phyloP scores from a whole-genome alignment of 2,329 filamentous ascomycete species.

The Didymosphaeria variabile region DNA sequence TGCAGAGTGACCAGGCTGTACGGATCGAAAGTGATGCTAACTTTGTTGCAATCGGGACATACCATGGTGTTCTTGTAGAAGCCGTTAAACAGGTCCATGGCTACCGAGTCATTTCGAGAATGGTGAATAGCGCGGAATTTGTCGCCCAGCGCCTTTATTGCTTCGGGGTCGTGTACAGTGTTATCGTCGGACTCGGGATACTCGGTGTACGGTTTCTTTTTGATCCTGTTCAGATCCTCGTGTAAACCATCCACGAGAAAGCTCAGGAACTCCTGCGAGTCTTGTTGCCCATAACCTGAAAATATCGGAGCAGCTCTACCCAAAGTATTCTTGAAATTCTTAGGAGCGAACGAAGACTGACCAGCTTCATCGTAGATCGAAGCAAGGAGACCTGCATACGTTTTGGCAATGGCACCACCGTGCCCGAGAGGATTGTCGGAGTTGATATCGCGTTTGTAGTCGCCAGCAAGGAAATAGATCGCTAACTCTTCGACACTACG shows the following conservation, averaged over 20 bases:
- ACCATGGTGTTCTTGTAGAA: conserved; percentile 98
- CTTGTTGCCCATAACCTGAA: conserved; percentile 94
- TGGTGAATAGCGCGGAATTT: conserved; percentile 93
- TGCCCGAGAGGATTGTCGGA: conserved; percentile 84
- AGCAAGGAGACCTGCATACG: conserved; percentile 79
- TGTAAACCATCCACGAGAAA: conserved; percentile 94
- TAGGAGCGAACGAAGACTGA: conserved; percentile 75
- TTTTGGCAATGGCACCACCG: conserved; percentile 83
- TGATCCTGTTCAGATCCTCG: conserved; percentile 91
- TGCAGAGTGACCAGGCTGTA: conserved; percentile 95
- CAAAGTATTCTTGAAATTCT: conserved; percentile 82
- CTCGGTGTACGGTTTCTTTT: conserved; percentile 96
- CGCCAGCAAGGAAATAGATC: conserved; percentile 76
- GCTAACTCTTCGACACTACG: conserved; percentile 93
- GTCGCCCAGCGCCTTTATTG: conserved; percentile 84
- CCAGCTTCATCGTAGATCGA: conserved; percentile 78
- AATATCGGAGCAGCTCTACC: conserved; percentile 85
- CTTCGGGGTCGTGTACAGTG: conserved; percentile 83
- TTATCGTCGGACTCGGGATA: conserved; percentile 98
- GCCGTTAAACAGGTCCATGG: conserved; percentile 94
- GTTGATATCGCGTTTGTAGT: conserved; percentile 77
- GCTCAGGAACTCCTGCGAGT: conserved; percentile 95
- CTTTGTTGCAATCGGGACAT: conserved; percentile 89
- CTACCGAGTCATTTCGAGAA: conserved; percentile 90
- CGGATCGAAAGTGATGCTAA: conserved; percentile 98